Conservation (phyloP, 1,139 yeast genomes). For the Candida anutae region DNA sequence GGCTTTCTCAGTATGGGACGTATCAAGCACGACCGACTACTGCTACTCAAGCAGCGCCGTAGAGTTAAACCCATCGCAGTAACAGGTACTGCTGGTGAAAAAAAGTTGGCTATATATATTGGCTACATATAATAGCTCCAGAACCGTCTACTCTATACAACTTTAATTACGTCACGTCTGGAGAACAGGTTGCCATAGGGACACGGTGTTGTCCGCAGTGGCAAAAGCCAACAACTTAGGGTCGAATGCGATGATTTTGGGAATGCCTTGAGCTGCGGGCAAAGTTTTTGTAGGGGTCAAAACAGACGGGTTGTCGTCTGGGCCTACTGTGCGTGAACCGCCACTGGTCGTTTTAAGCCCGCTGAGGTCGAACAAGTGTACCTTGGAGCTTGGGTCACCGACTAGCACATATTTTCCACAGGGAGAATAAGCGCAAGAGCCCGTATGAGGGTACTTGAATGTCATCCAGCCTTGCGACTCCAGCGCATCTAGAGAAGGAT, state of each 20-base stretch:
- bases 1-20: too few relatives aligned
- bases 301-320: slow-evolving; percentile 14
- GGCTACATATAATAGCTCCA: too few relatives aligned
- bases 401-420: slow-evolving; percentile 70
- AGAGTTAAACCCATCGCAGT: too few relatives aligned
- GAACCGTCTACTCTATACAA: too few relatives aligned
- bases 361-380: slow-evolving; percentile 58
- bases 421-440: slow-evolving; percentile 67
- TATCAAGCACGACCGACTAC: too few relatives aligned
- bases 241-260: slow-evolving; percentile 65
- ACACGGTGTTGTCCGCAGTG: slow-evolving; percentile 60
- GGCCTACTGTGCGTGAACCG: slow-evolving; percentile 8
- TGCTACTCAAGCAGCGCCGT: too few relatives aligned
- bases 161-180: too few relatives aligned
- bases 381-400: slow-evolving; percentile 42
- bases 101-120: too few relatives aligned
- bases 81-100: too few relatives aligned
- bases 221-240: slow-evolving; percentile 75
- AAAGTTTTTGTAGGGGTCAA: slow-evolving; percentile 19
- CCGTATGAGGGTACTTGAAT: slow-evolving; percentile 44
- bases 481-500: too few relatives aligned
- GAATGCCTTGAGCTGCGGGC: slow-evolving; percentile 27
- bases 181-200: slow-evolving; percentile 37
- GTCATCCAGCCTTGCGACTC: slow-evolving; percentile 15
- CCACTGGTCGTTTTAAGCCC: slow-evolving; percentile 25